phyloP scores from a whole-genome alignment of 1,284 basidiomycete species.

The Porodaedalea pini region DNA sequence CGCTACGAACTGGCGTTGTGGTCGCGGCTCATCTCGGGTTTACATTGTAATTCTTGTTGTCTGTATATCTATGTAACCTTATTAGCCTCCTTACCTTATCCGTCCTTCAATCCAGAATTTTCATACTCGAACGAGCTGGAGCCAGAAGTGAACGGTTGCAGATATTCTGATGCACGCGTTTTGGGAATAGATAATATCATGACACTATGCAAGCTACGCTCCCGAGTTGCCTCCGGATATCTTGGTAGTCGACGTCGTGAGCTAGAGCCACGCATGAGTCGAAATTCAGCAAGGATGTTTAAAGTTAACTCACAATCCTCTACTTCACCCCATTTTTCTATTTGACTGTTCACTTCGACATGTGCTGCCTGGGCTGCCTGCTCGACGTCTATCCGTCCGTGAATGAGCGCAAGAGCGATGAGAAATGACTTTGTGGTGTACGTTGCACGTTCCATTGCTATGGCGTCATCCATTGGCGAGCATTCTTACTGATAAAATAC shows the following conservation, averaged over 20 bases:
- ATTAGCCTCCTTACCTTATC: slow-evolving; percentile 16
- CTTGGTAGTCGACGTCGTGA: slow-evolving; percentile 96
- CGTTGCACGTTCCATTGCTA: slow-evolving; percentile 90
- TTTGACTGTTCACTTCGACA: slow-evolving; percentile 94
- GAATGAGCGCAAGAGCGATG: slow-evolving; percentile 82
- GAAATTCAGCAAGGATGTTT: slow-evolving; percentile 13
- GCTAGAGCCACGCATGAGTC: slow-evolving; percentile 44
- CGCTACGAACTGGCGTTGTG: background rate
- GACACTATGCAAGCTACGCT: slow-evolving; percentile 64
- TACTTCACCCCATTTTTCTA: slow-evolving; percentile 96
- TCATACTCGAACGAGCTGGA: background rate
- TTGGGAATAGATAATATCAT: slow-evolving; percentile 8
- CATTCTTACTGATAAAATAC: background rate
- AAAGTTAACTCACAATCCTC: slow-evolving; percentile 81
- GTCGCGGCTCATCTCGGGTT: background rate
- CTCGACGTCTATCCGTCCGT: slow-evolving; percentile 73
- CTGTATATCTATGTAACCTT: slow-evolving; percentile 20
- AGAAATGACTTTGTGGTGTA: slow-evolving; percentile 92
- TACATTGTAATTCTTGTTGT: slow-evolving; percentile 10
- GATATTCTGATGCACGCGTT: too few species aligned
- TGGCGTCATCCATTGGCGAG: background rate
- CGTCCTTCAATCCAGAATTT: background rate
- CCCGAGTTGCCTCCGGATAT: slow-evolving; percentile 84
- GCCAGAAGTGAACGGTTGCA: too few species aligned
- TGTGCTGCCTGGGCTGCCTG: slow-evolving; percentile 83